A percentile compares a stretch with the other conserved stretches of the same genome.
Evolutionary conservation across 352 stramenopile genomes (phyloP).

Genomic region (Phytophthora parvispora): DNA sequence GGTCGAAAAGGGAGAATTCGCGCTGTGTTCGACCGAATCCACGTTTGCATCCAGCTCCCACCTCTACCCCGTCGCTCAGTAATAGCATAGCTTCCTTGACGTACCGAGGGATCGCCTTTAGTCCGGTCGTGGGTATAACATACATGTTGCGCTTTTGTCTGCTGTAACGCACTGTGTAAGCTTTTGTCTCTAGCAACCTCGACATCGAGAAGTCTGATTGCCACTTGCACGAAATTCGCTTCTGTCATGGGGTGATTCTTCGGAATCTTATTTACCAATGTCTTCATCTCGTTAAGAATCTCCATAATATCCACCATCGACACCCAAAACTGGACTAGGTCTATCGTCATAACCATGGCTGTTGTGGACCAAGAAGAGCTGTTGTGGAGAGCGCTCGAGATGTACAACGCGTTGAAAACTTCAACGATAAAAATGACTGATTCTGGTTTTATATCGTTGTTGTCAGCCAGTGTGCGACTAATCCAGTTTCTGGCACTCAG

Average conservation of each 20-base stretch:
- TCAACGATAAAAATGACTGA: conserved; percentile 36
- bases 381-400: conserved; percentile 31
- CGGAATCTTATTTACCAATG: not conserved
- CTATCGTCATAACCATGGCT: not conserved
- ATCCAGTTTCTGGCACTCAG: conserved; percentile 24
- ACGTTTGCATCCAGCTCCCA: not conserved
- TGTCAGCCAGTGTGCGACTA: conserved; percentile 16
- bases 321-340: not conserved
- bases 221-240: not conserved
- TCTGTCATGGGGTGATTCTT: not conserved
- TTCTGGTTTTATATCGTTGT: conserved; percentile 26
- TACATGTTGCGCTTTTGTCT: not conserved
- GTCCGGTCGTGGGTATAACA: not conserved
- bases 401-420: conserved; percentile 37
- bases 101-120: not conserved
- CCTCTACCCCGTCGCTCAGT: not conserved
- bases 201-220: not conserved
- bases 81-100: not conserved
- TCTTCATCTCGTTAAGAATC: not conserved
- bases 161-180: not conserved
- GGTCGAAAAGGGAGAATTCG: not conserved
- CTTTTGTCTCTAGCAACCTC: not conserved
- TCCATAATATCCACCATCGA: not conserved
- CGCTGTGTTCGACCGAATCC: not conserved
- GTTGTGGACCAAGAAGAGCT: conserved; percentile 7